A percentile compares a stretch with the other conserved stretches of the same genome.
Conservation (phyloP, 2,329 filamentous ascomycete genomes). For the Beauveria scarabaeidicola region DNA sequence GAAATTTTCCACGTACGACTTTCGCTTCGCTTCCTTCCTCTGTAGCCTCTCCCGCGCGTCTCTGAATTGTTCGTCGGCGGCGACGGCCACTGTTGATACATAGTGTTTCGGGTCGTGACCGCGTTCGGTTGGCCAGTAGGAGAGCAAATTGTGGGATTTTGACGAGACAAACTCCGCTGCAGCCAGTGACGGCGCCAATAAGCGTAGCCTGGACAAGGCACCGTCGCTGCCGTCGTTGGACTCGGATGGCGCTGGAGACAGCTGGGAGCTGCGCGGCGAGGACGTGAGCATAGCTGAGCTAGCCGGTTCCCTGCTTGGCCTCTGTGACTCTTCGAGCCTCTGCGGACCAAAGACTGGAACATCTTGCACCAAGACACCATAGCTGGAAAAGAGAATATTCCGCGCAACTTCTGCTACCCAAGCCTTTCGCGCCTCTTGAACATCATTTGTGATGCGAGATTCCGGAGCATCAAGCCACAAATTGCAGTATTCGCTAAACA, state of each 20-base stretch:
- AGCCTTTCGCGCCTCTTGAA: slow-evolving; percentile 17
- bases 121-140: slow-evolving; percentile 31
- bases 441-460: slow-evolving; percentile 17
- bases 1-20: slow-evolving; percentile 26
- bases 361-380: slow-evolving; percentile 28
- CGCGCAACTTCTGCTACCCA: slow-evolving; percentile 26
- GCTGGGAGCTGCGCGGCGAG: background rate
- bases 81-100: slow-evolving; percentile 29
- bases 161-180: slow-evolving; percentile 19
- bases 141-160: slow-evolving; percentile 24
- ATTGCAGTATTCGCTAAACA: slow-evolving; percentile 22
- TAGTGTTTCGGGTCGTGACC: slow-evolving; percentile 28
- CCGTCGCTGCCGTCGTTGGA: slow-evolving; percentile 15
- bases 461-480: slow-evolving; percentile 25
- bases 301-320: background rate
- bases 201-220: slow-evolving; percentile 26
- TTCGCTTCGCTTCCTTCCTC: slow-evolving; percentile 25
- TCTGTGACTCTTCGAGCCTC: slow-evolving; percentile 7
- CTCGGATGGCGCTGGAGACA: background rate
- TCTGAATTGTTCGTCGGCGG: slow-evolving; percentile 27
- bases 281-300: slow-evolving; percentile 12
- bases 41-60: slow-evolving; percentile 25
- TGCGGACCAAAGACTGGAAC: slow-evolving; percentile 21
- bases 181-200: slow-evolving; percentile 25
- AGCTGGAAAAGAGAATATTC: slow-evolving; percentile 27